Base-by-base conservation (phyloP, 495 filamentous ascomycete species). In the Penicillium herquei region DNA sequence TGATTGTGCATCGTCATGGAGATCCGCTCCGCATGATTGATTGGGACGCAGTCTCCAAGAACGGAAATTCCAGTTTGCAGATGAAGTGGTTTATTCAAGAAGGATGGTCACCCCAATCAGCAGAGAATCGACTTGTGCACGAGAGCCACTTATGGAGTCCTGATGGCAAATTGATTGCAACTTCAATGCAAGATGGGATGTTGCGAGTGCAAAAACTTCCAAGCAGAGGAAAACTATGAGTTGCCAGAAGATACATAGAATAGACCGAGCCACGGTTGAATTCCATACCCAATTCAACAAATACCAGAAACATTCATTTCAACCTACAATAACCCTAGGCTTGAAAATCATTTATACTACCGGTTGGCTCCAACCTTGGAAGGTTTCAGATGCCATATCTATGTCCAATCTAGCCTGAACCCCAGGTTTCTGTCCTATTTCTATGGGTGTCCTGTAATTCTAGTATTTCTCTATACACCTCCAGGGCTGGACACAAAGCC, bases 61-160 rank as follows among this genome's bases (percentile, higher is more conserved):
- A 57, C 26, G 34, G 46, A 13, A 68, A 66, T 8, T 62, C 58
- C 9, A 57, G 65, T 2, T 21, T 69, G 11, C 48, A 59, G 6
- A 78, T 77, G 40, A 80, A 78, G 44, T 90, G 87, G 87, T 90
- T 86, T 70, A 66, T 84, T 21, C 84, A 89, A 69, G 87, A 91
- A 68, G 77, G 76, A 5, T 81, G 78, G 69, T 84, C 83, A 39
- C 80, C 80, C 10, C 67, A 82, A 21, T 73, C 78, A 6, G 81
- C 71, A 13, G 74, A 76, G 9, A 86, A 84, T 11, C 72, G 86
- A 48, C 84, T 73, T 2, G 71, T 85, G 26, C 75, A 88, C 58
- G 77, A 83, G 69, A 84, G 81, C 62, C 76, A 82, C 70, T 73
- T 90, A 35, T 90, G 85, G 85, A 79, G 76, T 57, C 77, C 82